Base-by-base conservation (phyloP, 805 yeast species). In the Candida oleophila region DNA sequence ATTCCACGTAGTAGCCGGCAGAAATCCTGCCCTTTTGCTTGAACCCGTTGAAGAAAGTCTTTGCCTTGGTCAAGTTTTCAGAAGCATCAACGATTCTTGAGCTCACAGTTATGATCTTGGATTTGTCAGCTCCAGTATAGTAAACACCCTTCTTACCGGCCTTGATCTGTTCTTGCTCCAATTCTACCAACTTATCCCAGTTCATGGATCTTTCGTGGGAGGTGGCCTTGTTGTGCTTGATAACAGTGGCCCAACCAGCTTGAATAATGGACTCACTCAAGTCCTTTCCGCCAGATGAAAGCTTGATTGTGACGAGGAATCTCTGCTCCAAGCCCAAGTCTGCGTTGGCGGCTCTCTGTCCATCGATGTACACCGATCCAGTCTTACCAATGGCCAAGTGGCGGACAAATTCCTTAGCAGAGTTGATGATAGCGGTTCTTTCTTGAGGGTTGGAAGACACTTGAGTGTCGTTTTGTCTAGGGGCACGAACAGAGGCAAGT, bases 51-150 rank as follows among this genome's bases (percentile, higher is more conserved):
- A 87, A 72, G 57, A 83, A 87, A 4, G 91, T 82, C 51, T 82
- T 82, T 30, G 96, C 89, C 57, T 88, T 81, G 37, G 82, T 69
- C 4, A 77, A 73, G 54, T 77, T 80, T 61, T 87, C 96, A 18
- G 92, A 84, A 3, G 95, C 96, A 61, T 89, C 92, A 30, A 87
- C 86, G 28, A 81, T 65, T 54, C 89, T 76, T 34, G 81, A 82
- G 18, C 80, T 66, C 14, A 80, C 80, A 14, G 81, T 80, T 44
- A 78, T 75, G 12, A 71, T 59, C 45, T 55, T 53, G 43, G 69
- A 57, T 20, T 39, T 39, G 22, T 42, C 45, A 47, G 70, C 74
- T 7, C 69, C 69, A 22, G 78, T 74, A 48, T 72, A 76, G 59
- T 77, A 82, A 37, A 89, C 71, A 18, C 96, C 96, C 40, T 70